A percentile compares a stretch with the other conserved stretches of the same genome.
These are phyloP conservation scores for Pestalotiopsis sp. DNA, from an alignment of 2,329 filamentous ascomycete species.

Conservation along the genomic window DNA sequence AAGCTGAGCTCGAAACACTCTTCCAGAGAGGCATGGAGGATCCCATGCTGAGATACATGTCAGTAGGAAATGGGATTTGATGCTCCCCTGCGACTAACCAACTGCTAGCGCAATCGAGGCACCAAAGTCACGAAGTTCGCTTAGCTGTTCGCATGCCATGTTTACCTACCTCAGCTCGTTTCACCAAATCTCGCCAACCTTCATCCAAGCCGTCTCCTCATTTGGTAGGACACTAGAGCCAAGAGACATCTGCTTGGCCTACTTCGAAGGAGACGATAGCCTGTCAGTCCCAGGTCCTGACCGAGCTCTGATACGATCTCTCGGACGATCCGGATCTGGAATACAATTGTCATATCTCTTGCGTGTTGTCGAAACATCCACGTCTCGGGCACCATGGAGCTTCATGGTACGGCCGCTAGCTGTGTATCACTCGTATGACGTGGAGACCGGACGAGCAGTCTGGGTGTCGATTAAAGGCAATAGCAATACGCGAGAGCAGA, in stretches of 20 bases:
- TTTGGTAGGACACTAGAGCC: background rate
- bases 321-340: background rate
- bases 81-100: too few relatives aligned
- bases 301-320: background rate
- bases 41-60: background rate
- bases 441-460: background rate
- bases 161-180: background rate
- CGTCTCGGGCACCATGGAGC: background rate
- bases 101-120: background rate
- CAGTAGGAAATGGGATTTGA: too few relatives aligned
- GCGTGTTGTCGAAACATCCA: background rate
- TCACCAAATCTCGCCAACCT: background rate
- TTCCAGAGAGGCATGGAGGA: background rate
- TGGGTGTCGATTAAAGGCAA: background rate
- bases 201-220: background rate
- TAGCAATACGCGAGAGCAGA: background rate
- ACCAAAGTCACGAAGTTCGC: background rate
- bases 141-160: background rate
- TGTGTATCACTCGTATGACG: background rate
- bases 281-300: too few relatives aligned
- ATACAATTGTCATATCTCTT: background rate
- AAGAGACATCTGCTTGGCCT: background rate
- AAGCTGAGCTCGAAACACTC: background rate
- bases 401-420: background rate
- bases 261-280: background rate